These are phyloP conservation scores for Fusarium sp. DNA, from an alignment of 2,329 filamentous ascomycete genomes.

Conservation along the genomic window DNA sequence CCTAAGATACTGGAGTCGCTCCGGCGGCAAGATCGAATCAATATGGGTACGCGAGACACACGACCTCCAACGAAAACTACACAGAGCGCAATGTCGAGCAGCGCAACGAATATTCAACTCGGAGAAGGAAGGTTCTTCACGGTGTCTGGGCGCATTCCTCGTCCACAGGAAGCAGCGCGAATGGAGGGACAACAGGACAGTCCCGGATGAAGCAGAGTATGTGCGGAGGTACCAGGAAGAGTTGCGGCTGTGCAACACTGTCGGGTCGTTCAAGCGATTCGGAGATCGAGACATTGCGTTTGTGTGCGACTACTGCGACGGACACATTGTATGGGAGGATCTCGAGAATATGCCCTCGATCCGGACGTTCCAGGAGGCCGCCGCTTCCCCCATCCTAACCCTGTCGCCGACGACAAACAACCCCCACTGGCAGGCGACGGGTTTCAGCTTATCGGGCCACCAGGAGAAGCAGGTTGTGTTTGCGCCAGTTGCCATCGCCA, in stretches of 20 bases:
- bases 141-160: conserved; percentile 69
- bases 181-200: conserved; percentile 43
- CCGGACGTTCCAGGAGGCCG: conserved; percentile 50
- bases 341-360: conserved; percentile 64
- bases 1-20: conserved; percentile 67
- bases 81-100: conserved; percentile 69
- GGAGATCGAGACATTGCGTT: conserved; percentile 67
- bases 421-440: conserved; percentile 66
- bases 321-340: conserved; percentile 70
- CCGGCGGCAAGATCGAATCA: conserved; percentile 67
- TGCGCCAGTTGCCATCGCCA: conserved; percentile 68
- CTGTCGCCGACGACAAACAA: conserved; percentile 45
- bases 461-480: conserved; percentile 66
- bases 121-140: conserved; percentile 59
- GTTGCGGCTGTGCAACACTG: conserved; percentile 62
- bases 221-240: conserved; percentile 59
- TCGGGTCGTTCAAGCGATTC: conserved; percentile 69
- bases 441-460: conserved; percentile 54
- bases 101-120: conserved; percentile 67
- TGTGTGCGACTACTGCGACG: conserved; percentile 72
- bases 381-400: conserved; percentile 36
- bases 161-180: conserved; percentile 63
- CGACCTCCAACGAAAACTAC: conserved; percentile 62
- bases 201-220: conserved; percentile 50
- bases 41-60: conserved; percentile 67